Percentiles rank a stretch among this genome's conserved stretches.
Evolutionary conservation across 2,329 filamentous ascomycete genomes (phyloP).

Genomic region (Colletotrichum sp.): DNA sequence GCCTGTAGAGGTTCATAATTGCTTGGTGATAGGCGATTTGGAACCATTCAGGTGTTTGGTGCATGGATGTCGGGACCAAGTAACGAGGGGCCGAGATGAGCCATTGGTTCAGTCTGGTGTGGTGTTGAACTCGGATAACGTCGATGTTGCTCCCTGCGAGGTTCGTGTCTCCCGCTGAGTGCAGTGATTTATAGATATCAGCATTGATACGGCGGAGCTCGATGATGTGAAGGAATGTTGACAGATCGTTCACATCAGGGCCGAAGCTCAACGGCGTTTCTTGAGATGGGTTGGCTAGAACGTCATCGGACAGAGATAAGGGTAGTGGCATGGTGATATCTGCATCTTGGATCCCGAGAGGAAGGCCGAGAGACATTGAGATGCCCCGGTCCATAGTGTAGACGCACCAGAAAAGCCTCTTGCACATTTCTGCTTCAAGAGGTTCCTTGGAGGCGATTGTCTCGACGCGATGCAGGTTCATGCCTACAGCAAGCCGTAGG

Average conservation of each 20-base stretch:
- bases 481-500: slow-evolving; percentile 25
- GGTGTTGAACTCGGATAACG: not conserved
- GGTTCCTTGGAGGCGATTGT: slow-evolving; percentile 9
- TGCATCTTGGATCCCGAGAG: slow-evolving; percentile 26
- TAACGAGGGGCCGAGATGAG: slow-evolving; percentile 28
- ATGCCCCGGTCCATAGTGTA: slow-evolving; percentile 30
- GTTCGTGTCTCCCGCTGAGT: slow-evolving; percentile 2
- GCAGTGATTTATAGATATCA: slow-evolving; percentile 24
- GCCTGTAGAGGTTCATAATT: slow-evolving; percentile 26
- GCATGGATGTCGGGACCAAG: slow-evolving; percentile 23
- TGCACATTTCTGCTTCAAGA: slow-evolving; percentile 26
- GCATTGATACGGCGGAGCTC: slow-evolving; percentile 28
- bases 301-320: slow-evolving; percentile 1
- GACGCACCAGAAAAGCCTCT: slow-evolving; percentile 33
- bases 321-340: slow-evolving; percentile 28
- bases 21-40: slow-evolving; percentile 31
- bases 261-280: not conserved
- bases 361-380: slow-evolving; percentile 28
- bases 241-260: slow-evolving; percentile 16
- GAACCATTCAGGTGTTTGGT: slow-evolving; percentile 31
- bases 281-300: not conserved
- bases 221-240: slow-evolving; percentile 30
- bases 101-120: slow-evolving; percentile 24
- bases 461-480: slow-evolving; percentile 24
- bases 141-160: not conserved